Base-by-base conservation (phyloP, 306 rosid genomes). In the Malus asiatica region DNA sequence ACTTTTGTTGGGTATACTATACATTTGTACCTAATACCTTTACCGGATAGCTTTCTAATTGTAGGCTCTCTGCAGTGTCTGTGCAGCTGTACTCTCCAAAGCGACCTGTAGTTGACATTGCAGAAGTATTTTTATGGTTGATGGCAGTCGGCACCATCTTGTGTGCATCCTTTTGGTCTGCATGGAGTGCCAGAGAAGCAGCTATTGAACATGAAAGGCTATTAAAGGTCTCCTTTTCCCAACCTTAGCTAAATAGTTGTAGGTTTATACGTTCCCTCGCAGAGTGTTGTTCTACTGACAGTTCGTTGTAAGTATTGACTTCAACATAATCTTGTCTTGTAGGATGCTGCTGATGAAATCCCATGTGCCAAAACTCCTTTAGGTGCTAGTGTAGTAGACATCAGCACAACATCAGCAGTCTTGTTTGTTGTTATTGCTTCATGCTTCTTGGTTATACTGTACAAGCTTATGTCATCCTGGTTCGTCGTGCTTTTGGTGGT, bases 91-190 rank as follows among this genome's bases (percentile, higher is more conserved):
- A 96, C 84, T 96, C 98, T 75, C 97, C 98, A 72, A 79, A 19
- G 12, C 88, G 96, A 75, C 97, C 98, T 0, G 85, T 87, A 57
- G 96, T 96, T 6, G 98, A 96, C 77, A 78, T 89, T 84, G 98
- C 99, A 0, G 99, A 96, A 88, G 97, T 92, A 73, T 90, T 96
- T 87, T 87, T 92, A 59, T 92, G 99, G 99, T 46, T 96, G 84
- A 90, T 96, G 93, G 97, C 97, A 20, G 96, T 92, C 5, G 90
- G 96, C 77, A 92, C 97, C 72, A 89, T 96, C 80, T 81, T 90
- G 76, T 89, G 98, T 77, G 93, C 99, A 45, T 96, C 99, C 63
- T 96, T 83, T 86, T 96, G 99, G 99, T 92, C 99, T 65, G 98
- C 99, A 4, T 92, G 97, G 93, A 86, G 88, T 62, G 81, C 96